phyloP scores from a whole-genome alignment of 2,329 filamentous ascomycete species.

The Fusarium protoensiforme region DNA sequence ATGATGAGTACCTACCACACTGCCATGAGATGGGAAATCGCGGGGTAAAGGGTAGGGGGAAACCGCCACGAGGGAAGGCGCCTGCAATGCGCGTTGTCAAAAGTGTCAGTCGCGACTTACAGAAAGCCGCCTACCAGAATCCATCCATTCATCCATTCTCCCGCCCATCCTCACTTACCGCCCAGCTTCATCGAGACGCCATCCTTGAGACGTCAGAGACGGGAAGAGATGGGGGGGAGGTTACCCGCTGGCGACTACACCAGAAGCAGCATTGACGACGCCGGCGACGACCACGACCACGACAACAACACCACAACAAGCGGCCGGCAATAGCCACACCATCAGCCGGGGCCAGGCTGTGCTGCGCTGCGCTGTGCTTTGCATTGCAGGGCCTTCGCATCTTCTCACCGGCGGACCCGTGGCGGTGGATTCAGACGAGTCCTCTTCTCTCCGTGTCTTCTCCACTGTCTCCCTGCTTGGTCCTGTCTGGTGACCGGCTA shows the following conservation, averaged over 20 bases:
- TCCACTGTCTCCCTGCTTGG: slow-evolving; percentile 24
- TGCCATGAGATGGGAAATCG: slow-evolving; percentile 31
- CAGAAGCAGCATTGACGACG: not conserved
- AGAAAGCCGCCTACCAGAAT: not conserved
- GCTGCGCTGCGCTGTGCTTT: not conserved
- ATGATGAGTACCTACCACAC: not conserved
- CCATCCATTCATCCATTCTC: not conserved
- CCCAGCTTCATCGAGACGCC: not conserved
- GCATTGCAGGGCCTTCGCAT: slow-evolving; percentile 1
- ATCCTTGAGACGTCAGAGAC: not conserved
- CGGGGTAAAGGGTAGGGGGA: slow-evolving; percentile 35
- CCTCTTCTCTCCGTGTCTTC: slow-evolving; percentile 21
- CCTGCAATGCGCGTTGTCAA: slow-evolving; percentile 7
- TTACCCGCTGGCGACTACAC: not conserved
- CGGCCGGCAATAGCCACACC: slow-evolving; percentile 7
- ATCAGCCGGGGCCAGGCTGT: not conserved
- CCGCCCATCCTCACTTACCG: not conserved
- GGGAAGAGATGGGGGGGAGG: not conserved
- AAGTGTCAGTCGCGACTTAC: not conserved
- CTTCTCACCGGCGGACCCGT: slow-evolving; percentile 21
- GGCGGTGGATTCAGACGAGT: slow-evolving; percentile 12
- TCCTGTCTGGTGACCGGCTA: slow-evolving; percentile 31
- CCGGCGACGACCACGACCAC: not conserved
- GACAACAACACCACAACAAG: not conserved
- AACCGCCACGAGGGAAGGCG: slow-evolving; percentile 24